These are phyloP conservation scores for Phytophthora europaea DNA, from an alignment of 352 stramenopile genomes.

Conservation along the genomic window DNA sequence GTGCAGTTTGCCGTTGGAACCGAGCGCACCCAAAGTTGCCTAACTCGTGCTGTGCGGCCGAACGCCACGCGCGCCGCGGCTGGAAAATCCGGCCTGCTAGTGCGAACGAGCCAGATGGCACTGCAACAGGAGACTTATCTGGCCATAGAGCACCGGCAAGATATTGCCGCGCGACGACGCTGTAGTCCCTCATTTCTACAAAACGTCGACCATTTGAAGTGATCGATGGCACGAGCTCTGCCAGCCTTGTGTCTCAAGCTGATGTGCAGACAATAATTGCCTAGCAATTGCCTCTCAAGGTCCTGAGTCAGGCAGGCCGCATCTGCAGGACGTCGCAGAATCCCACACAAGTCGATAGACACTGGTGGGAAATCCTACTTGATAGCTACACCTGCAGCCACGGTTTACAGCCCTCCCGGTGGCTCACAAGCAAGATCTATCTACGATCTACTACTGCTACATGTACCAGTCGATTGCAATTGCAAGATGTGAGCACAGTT, in stretches of 20 bases:
- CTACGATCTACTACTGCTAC: no score
- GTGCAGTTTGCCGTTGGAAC: slow-evolving; percentile 9
- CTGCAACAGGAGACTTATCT: slow-evolving; percentile 21
- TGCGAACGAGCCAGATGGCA: slow-evolving; percentile 6
- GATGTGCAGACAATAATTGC: background rate
- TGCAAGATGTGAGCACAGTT: slow-evolving; percentile 77
- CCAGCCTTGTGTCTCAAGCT: background rate
- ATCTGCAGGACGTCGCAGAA: slow-evolving; percentile 4
- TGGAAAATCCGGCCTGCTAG: slow-evolving; percentile 20
- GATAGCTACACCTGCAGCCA: background rate
- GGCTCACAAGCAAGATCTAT: no score
- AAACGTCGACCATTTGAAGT: background rate
- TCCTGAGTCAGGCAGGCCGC: background rate
- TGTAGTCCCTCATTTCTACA: background rate
- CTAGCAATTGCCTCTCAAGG: background rate
- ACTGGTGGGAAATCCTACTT: background rate
- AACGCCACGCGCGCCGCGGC: background rate
- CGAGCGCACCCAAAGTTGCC: slow-evolving; percentile 27
- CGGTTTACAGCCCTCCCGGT: no score
- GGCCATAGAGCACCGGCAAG: slow-evolving; percentile 6
- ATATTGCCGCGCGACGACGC: background rate
- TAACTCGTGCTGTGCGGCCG: slow-evolving; percentile 14
- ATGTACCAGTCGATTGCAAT: background rate
- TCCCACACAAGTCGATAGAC: background rate
- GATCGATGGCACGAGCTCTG: background rate